These are phyloP conservation scores for Kodamaea derodonti DNA, from an alignment of 1,139 yeast genomes.

Conservation along the genomic window DNA sequence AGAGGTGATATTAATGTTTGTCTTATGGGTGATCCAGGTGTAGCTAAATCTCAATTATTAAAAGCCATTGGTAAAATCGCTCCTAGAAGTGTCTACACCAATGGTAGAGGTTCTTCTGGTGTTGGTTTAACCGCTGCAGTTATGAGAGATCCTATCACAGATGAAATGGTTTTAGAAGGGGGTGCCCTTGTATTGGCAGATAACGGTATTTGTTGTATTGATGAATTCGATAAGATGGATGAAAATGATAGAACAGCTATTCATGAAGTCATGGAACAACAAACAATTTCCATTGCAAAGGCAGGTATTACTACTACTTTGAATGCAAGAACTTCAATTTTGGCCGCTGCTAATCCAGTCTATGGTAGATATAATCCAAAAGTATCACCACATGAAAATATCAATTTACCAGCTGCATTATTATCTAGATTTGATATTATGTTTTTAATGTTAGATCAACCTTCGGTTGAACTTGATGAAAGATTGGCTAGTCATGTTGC, in stretches of 20 bases:
- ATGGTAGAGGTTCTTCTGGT: conserved; percentile 98
- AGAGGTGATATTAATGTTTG: conserved; percentile 97
- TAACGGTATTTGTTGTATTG: conserved; percentile 97
- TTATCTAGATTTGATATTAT: conserved; percentile 91
- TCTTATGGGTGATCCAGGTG: conserved; percentile 99
- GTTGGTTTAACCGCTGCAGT: conserved; percentile 99
- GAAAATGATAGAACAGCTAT: conserved; percentile 96
- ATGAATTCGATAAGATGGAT: conserved; percentile 99
- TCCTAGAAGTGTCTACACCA: conserved; percentile 95
- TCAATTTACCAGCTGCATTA: conserved; percentile 94
- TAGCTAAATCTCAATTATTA: conserved; percentile 93
- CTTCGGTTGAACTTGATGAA: conserved; percentile 77
- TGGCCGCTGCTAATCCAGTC: conserved; percentile 97
- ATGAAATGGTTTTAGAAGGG: conserved; percentile 97
- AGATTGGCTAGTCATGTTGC: conserved; percentile 90
- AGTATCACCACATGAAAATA: conserved; percentile 89
- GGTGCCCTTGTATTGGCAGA: conserved; percentile 98
- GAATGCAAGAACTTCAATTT: conserved; percentile 91
- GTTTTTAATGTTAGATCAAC: conserved; percentile 82
- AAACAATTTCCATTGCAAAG: conserved; percentile 93
- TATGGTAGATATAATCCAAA: conserved; percentile 93
- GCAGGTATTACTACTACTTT: conserved; percentile 97
- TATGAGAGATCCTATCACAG: conserved; percentile 97
- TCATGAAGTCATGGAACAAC: conserved; percentile 99
- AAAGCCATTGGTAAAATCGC: conserved; percentile 91